These are phyloP conservation scores for Talaromyces marneffei DNA, from an alignment of 2,329 filamentous ascomycete species.

Conservation along the genomic window DNA sequence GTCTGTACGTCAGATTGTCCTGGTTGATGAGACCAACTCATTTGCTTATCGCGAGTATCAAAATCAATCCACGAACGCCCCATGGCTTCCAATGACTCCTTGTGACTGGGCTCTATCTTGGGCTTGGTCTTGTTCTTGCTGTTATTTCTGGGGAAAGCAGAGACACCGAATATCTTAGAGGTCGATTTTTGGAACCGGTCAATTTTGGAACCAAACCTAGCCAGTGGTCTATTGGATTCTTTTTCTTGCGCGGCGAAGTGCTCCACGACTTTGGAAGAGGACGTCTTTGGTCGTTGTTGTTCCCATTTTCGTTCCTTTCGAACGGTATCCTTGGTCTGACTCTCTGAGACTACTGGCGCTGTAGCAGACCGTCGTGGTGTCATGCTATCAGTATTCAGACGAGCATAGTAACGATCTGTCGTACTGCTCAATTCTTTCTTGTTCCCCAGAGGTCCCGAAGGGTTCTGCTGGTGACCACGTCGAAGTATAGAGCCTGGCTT, in stretches of 20 bases:
- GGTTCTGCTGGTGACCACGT: neutral
- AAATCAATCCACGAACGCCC: conserved; percentile 16
- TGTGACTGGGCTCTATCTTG: conserved; percentile 12
- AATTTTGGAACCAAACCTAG: conserved; percentile 4
- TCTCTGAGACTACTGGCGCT: neutral
- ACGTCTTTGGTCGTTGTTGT: conserved; percentile 2
- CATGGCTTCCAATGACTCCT: conserved; percentile 19
- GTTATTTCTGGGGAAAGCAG: conserved; percentile 5
- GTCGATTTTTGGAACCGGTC: conserved; percentile 4
- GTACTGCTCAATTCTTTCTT: neutral
- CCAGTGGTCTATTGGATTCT: neutral
- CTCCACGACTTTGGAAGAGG: neutral
- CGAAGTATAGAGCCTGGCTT: neutral
- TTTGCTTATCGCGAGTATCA: conserved; percentile 14
- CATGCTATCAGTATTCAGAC: neutral
- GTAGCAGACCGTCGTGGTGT: conserved; percentile 4
- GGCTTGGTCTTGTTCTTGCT: conserved; percentile 13
- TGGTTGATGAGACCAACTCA: conserved; percentile 16
- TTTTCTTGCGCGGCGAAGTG: neutral
- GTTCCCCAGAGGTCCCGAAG: no score
- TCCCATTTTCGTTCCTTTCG: neutral
- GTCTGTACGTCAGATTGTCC: conserved; percentile 16
- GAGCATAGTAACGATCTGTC: neutral
- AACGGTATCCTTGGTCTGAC: neutral
- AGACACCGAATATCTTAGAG: conserved; percentile 10